phyloP scores from a whole-genome alignment of 2,329 filamentous ascomycete species.

The Colletotrichum ledebouriae region DNA sequence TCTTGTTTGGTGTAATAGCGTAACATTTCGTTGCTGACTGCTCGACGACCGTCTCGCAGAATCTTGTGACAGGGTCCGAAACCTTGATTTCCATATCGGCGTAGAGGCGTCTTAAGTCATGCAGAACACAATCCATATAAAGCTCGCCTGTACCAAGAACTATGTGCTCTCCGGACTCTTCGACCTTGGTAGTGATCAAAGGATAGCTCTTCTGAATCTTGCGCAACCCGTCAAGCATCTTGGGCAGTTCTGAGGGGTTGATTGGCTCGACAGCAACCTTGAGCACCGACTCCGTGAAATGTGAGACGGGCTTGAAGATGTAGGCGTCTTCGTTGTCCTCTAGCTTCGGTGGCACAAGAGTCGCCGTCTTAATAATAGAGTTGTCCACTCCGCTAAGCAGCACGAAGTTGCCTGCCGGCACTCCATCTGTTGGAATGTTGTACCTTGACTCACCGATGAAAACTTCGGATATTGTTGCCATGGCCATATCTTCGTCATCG shows the following conservation, averaged over 20 bases:
- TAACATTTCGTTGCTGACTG: constrained; percentile 99
- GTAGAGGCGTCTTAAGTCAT: constrained; percentile 92
- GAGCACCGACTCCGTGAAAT: constrained; percentile 97
- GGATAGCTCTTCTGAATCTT: constrained; percentile 99
- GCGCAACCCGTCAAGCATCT: constrained; percentile 96
- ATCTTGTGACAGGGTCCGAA: constrained; percentile 95
- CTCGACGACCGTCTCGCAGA: constrained; percentile 98
- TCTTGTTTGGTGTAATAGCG: constrained; percentile 97
- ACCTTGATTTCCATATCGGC: constrained; percentile 99
- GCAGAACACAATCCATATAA: constrained; percentile 99
- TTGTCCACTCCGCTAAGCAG: constrained; percentile 95
- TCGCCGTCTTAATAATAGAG: constrained; percentile 97
- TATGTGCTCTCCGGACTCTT: constrained; percentile 97
- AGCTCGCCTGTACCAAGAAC: constrained; percentile 95
- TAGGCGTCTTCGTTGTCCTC: constrained; percentile 92
- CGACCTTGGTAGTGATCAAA: constrained; percentile 94
- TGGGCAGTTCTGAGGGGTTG: constrained; percentile 96
- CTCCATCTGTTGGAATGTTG: constrained; percentile 89
- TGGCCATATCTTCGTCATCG: constrained; percentile 97
- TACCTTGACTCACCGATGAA: constrained; percentile 95
- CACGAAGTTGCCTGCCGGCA: constrained; percentile 94
- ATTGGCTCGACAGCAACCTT: constrained; percentile 98
- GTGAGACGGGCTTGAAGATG: constrained; percentile 92
- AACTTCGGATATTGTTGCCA: constrained; percentile 85
- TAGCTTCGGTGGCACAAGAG: constrained; percentile 83